These are phyloP conservation scores for Meyerozyma smithsonii DNA, from an alignment of 1,139 yeast genomes.

Conservation along the genomic window DNA sequence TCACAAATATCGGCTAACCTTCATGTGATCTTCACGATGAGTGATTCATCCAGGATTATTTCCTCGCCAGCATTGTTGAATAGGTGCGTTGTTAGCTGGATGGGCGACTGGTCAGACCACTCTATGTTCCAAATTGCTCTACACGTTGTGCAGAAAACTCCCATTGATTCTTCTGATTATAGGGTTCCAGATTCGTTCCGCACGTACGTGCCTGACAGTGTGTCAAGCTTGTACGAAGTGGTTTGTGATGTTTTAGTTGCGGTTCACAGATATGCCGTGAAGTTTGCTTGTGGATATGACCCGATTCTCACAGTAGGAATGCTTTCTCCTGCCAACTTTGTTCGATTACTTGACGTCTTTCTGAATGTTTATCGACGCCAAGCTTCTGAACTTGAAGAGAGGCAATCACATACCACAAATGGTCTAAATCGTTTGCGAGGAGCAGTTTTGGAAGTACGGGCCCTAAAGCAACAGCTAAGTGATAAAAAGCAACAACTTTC, in stretches of 20 bases:
- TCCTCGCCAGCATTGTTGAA: constrained; percentile 90
- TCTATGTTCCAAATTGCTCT: constrained; percentile 50
- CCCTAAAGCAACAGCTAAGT: constrained; percentile 51
- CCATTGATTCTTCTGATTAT: constrained; percentile 48
- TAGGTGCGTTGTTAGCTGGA: constrained; percentile 85
- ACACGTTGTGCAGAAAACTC: constrained; percentile 38
- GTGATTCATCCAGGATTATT: constrained; percentile 50
- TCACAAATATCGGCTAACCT: constrained; percentile 63
- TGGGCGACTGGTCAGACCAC: constrained; percentile 72
- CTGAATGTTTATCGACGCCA: constrained; percentile 36
- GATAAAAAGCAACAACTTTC: constrained; percentile 47
- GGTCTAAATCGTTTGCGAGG: constrained; percentile 78
- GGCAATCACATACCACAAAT: constrained; percentile 64
- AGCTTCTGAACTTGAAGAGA: constrained; percentile 51
- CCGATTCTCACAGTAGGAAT: not conserved
- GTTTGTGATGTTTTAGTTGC: constrained; percentile 44
- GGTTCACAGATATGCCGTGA: constrained; percentile 33
- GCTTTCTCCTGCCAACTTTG: constrained; percentile 48
- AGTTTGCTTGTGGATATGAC: constrained; percentile 10
- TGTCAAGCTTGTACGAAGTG: constrained; percentile 38
- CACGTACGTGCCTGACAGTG: constrained; percentile 9
- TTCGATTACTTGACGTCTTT: constrained; percentile 51
- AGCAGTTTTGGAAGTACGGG: constrained; percentile 69
- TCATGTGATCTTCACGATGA: constrained; percentile 79
- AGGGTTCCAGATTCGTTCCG: constrained; percentile 18